Evolutionary conservation across 2,329 filamentous ascomycete species (phyloP).

Genomic region (Colletotrichum viniferum): DNA sequence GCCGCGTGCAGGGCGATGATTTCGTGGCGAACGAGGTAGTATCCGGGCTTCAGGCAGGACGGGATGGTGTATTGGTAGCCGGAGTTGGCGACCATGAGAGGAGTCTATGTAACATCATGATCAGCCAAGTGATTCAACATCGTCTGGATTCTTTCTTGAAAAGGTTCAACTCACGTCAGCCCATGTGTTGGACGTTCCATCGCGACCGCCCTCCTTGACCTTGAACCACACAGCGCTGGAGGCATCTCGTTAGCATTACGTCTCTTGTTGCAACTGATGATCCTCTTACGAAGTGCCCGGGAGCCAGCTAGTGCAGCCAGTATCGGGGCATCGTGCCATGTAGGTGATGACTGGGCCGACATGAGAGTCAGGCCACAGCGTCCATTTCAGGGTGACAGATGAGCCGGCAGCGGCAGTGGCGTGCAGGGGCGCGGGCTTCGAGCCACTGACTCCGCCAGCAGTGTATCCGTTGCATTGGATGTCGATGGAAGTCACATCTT

Average conservation of each 20-base stretch:
- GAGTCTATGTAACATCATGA: conserved; percentile 28
- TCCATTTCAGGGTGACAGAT: conserved; percentile 59
- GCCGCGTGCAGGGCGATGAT: conserved; percentile 58
- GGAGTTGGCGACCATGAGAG: conserved; percentile 47
- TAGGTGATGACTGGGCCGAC: conserved; percentile 62
- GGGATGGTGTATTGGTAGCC: conserved; percentile 59
- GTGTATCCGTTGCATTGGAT: conserved; percentile 61
- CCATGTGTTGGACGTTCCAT: conserved; percentile 55
- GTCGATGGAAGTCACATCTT: conserved; percentile 56
- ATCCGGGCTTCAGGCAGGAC: conserved; percentile 53
- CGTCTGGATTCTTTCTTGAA: background rate
- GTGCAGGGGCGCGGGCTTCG: conserved; percentile 56
- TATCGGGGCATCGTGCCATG: conserved; percentile 61
- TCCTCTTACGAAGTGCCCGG: conserved; percentile 40
- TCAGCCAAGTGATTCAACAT: background rate
- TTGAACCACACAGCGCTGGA: conserved; percentile 59
- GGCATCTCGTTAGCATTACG: conserved; percentile 21
- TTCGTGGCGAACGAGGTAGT: conserved; percentile 64
- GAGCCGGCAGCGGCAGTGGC: conserved; percentile 58
- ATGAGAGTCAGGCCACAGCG: conserved; percentile 53
- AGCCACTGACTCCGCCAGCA: conserved; percentile 51
- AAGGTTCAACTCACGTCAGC: conserved; percentile 35
- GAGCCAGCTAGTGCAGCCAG: conserved; percentile 52
- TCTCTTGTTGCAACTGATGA: conserved; percentile 20
- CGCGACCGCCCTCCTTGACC: conserved; percentile 53